Evolutionary conservation across 2,329 filamentous ascomycete genomes (phyloP).

Genomic region (Ascochyta rabiei): DNA sequence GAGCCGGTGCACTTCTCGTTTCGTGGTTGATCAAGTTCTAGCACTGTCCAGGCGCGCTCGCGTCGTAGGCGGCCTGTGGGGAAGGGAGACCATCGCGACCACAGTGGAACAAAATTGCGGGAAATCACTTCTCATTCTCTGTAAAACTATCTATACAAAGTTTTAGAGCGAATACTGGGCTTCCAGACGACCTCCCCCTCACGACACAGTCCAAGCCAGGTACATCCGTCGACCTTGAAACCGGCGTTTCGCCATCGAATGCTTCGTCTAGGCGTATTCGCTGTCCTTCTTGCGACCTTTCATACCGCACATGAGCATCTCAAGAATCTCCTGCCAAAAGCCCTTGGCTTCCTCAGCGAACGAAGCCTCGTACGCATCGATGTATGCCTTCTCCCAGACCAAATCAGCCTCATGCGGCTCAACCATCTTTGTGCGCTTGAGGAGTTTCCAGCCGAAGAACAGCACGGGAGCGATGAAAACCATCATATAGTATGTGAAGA

Average conservation of each 20-base stretch:
- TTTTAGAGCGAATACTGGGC: background rate
- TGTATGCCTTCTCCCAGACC: constrained; percentile 51
- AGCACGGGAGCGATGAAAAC: constrained; percentile 30
- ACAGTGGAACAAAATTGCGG: background rate
- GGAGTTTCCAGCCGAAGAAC: constrained; percentile 64
- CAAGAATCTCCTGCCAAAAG: constrained; percentile 36
- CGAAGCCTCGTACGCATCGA: constrained; percentile 47
- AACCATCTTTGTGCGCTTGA: constrained; percentile 63
- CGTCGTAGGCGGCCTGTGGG: background rate
- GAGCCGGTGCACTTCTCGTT: background rate
- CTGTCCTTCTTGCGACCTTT: constrained; percentile 12
- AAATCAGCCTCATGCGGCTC: constrained; percentile 49
- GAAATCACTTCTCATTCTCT: background rate
- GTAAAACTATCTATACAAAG: background rate
- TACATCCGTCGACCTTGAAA: background rate
- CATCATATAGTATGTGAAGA: constrained; percentile 53
- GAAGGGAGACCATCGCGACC: background rate
- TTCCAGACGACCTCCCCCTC: background rate
- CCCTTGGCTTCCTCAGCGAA: constrained; percentile 27
- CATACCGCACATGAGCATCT: constrained; percentile 25
- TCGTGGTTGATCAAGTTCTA: too few species aligned
- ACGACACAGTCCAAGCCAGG: background rate
- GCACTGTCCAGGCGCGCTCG: background rate
- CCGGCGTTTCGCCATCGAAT: background rate
- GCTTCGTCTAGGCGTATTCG: constrained; percentile 3